Conservation (phyloP, 2,329 filamentous ascomycete genomes). For the Aquanectria penicillioides region DNA sequence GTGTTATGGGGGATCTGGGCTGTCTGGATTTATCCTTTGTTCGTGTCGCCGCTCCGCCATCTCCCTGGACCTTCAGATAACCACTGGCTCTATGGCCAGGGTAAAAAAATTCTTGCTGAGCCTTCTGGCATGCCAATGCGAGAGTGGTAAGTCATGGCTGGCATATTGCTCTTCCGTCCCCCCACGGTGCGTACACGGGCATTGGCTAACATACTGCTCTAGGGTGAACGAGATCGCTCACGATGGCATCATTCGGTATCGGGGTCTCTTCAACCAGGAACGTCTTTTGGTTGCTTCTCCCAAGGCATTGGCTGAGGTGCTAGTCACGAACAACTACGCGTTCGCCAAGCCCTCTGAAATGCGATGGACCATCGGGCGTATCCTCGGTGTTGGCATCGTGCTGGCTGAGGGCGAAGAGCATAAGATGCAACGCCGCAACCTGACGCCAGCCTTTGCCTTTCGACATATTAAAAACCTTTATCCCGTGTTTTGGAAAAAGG, state of each 20-base stretch:
- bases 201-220: no score
- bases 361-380: constrained; percentile 64
- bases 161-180: background rate
- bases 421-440: constrained; percentile 80
- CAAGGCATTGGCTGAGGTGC: constrained; percentile 75
- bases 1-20: constrained; percentile 52
- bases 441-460: constrained; percentile 87
- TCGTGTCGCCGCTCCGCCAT: constrained; percentile 60
- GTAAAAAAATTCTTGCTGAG: constrained; percentile 48
- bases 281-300: constrained; percentile 69
- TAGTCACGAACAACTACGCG: constrained; percentile 75
- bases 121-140: constrained; percentile 57
- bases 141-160: constrained; percentile 55
- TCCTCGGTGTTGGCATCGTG: constrained; percentile 78
- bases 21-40: constrained; percentile 59
- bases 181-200: no score
- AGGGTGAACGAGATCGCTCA: constrained; percentile 72
- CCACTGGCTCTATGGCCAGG: constrained; percentile 62
- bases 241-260: constrained; percentile 75
- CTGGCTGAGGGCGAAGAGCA: constrained; percentile 93
- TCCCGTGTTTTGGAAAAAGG: constrained; percentile 84
- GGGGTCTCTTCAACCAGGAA: constrained; percentile 69
- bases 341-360: constrained; percentile 71
- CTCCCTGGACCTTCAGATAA: constrained; percentile 56
- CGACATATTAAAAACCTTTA: constrained; percentile 87